Percentiles rank a stretch among this genome's conserved stretches.
Conservation (phyloP, 1,284 basidiomycete species). For the Salmacisia buchloeana region DNA sequence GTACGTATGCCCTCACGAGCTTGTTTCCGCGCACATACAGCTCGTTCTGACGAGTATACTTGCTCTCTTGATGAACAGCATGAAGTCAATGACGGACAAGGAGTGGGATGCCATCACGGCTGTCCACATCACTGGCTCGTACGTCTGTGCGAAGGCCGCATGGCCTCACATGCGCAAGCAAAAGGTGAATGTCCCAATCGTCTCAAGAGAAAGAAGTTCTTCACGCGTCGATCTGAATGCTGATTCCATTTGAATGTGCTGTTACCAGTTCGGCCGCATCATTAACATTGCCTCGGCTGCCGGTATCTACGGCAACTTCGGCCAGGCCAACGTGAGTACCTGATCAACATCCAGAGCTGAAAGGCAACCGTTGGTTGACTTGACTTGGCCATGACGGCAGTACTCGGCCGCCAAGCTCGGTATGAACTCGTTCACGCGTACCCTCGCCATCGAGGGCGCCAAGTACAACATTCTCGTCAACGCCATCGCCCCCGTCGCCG, state of each 20-base stretch:
- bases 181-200: conserved; percentile 53
- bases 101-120: conserved; percentile 60
- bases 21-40: too few species aligned
- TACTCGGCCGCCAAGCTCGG: conserved; percentile 84
- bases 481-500: conserved; percentile 86
- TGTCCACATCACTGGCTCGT: conserved; percentile 92
- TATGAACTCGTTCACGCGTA: conserved; percentile 67
- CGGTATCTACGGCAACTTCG: conserved; percentile 73
- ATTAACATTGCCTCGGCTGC: conserved; percentile 62
- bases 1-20: too few species aligned
- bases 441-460: conserved; percentile 73
- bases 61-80: conserved; percentile 21
- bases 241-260: not conserved
- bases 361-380: conserved; percentile 27
- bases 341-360: conserved; percentile 24
- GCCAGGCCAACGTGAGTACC: conserved; percentile 69
- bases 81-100: conserved; percentile 53
- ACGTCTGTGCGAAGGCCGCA: conserved; percentile 87
- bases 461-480: conserved; percentile 89
- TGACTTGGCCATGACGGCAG: not conserved
- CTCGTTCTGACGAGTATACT: not conserved
- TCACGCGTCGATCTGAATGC: not conserved
- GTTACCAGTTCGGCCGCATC: conserved; percentile 68
- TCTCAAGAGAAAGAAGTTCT: not conserved
- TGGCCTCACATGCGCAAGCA: conserved; percentile 93